phyloP scores from a whole-genome alignment of 2,329 filamentous ascomycete species.

The Beauveria brongniartii region DNA sequence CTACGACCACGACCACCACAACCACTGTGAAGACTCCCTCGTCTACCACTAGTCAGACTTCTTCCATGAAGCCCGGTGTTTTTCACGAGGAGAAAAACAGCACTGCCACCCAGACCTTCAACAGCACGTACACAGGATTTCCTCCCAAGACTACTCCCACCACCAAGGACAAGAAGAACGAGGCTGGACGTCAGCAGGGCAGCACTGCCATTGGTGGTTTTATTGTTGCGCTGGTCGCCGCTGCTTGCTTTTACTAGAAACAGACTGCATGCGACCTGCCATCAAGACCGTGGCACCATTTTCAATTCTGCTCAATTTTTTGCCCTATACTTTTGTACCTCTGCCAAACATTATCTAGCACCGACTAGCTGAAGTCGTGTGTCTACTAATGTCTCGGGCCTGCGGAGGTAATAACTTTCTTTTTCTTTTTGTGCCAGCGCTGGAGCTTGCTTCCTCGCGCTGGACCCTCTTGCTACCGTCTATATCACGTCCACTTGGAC shows the following conservation, averaged over 20 bases:
- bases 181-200: constrained; percentile 39
- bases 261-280: constrained; percentile 9
- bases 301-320: constrained; percentile 13
- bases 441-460: not conserved
- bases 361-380: constrained; percentile 3
- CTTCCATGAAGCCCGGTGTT: constrained; percentile 36
- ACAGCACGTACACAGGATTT: constrained; percentile 15
- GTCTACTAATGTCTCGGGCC: not conserved
- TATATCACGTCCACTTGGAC: constrained; percentile 1
- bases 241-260: constrained; percentile 38
- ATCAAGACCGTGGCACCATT: not conserved
- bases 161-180: constrained; percentile 33
- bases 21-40: constrained; percentile 13
- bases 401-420: not conserved
- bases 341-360: not conserved
- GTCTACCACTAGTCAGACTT: constrained; percentile 16
- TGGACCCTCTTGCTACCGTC: not conserved
- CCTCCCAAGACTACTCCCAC: constrained; percentile 22
- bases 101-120: constrained; percentile 21
- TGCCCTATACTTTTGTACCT: constrained; percentile 12
- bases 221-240: constrained; percentile 47
- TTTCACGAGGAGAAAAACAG: constrained; percentile 46
- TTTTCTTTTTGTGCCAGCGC: not conserved
- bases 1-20: constrained; percentile 10
- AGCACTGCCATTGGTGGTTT: constrained; percentile 45